Evolutionary conservation across 2,329 filamentous ascomycete species (phyloP), one percentile per base, ranked within the genome.

Genomic region (Claviceps capensis): DNA sequence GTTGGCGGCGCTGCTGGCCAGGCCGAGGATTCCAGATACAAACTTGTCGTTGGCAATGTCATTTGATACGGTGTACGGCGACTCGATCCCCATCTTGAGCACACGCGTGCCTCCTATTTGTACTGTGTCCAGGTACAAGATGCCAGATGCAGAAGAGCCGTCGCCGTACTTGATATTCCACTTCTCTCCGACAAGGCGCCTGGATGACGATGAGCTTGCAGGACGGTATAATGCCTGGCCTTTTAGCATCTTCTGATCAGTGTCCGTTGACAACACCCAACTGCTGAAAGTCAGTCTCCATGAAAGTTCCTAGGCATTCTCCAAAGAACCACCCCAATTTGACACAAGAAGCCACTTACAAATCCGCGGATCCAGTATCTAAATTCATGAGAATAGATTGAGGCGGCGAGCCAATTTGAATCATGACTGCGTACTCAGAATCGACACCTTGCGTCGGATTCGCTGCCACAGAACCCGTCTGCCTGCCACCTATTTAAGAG

Each of bases 121-220:
- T 43, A 86, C 83, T 47, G 71, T 77, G 63, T 87, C 84, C 34
- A 71, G 73, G 65, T 83, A 85, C 51, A 87, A 83, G 48, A 75
- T 74, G 43, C 84, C 84, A 46, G 66, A 71, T 17, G 83, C 83
- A 41, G 72, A 72, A 45, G 78, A 79, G 14, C 79, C 79, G 57
- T 87, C 84, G 23, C 80, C 82, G 58, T 87, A 87, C 16, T 62
- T 67, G 60, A 86, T 82, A 6, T 65, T 64, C 81, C 82, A 86
- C 23, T 65, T 72, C 56, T 63, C 48, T 1, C 63, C 64, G 0
- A 23, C 47, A 48, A 79, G 58, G 45, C 70, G 63, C 56, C 71
- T 72, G 47, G 68, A 68, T 2, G 70, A 73, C 6, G 53, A 63
- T 26, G 73, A 72, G 3, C 66, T 52, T 40, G 63, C 58, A 4